These are phyloP conservation scores for Penicillium cosmopolitanum DNA, from an alignment of 495 filamentous ascomycete genomes.

Conservation along the genomic window DNA sequence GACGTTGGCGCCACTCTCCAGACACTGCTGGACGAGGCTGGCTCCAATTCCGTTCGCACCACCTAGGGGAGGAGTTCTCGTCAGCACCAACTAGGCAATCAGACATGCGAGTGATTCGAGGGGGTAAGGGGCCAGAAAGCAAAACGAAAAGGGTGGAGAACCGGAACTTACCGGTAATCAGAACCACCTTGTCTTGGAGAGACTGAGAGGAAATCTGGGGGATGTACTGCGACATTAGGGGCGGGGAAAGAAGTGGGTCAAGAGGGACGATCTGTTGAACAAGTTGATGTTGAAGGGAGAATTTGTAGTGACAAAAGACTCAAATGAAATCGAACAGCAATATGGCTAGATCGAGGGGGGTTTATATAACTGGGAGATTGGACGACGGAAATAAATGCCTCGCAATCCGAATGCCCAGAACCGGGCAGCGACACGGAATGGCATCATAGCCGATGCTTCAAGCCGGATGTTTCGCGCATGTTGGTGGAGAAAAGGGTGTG, in stretches of 20 bases:
- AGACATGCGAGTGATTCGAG: not conserved
- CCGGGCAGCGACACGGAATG: constrained; percentile 13
- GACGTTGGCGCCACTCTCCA: constrained; percentile 50
- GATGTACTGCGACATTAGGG: constrained; percentile 31
- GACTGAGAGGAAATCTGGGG: constrained; percentile 32
- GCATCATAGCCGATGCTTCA: constrained; percentile 10
- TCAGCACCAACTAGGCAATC: not conserved
- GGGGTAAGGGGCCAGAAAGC: not conserved
- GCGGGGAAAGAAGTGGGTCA: constrained; percentile 9
- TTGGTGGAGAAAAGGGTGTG: not conserved
- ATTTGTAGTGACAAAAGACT: not conserved
- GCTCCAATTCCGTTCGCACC: constrained; percentile 60
- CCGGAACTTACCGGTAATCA: constrained; percentile 48
- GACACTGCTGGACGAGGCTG: constrained; percentile 50
- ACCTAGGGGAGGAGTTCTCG: constrained; percentile 31
- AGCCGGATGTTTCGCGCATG: constrained; percentile 5
- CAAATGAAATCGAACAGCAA: not conserved
- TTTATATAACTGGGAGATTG: not conserved
- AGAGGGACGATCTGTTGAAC: constrained; percentile 5
- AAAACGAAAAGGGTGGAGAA: not conserved
- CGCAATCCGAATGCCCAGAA: not conserved
- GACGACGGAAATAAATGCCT: constrained; percentile 2
- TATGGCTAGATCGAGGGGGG: not conserved
- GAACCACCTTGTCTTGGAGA: constrained; percentile 47
- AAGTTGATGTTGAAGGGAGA: constrained; percentile 9